Percentiles rank a stretch among this genome's conserved stretches.
phyloP scores from a whole-genome alignment of 2,329 filamentous ascomycete genomes.

The Talaromyces sp. region DNA sequence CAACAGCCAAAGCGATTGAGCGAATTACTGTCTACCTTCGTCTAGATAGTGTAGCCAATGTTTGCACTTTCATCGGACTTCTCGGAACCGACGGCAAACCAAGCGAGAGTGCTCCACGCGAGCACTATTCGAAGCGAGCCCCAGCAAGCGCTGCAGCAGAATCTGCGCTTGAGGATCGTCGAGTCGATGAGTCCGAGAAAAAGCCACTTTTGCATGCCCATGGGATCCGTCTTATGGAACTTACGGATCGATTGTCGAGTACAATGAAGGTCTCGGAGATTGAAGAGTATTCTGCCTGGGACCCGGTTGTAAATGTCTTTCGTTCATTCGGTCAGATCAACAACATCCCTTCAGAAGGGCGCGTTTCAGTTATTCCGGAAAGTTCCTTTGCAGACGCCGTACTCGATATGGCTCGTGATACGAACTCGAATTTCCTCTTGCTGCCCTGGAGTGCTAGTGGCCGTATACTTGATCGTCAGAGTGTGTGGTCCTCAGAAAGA shows the following conservation, averaged over 20 bases:
- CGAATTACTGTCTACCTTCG: conserved; percentile 75
- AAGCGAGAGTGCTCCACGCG: conserved; percentile 27
- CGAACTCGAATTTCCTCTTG: conserved; percentile 67
- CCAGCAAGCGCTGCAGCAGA: not conserved
- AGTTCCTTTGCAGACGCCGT: conserved; percentile 74
- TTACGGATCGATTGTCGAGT: conserved; percentile 87
- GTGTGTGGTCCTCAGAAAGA: conserved; percentile 47
- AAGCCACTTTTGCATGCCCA: conserved; percentile 62
- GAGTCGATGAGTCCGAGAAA: conserved; percentile 19
- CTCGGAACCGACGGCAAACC: conserved; percentile 55
- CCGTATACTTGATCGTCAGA: conserved; percentile 62
- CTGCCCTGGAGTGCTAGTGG: conserved; percentile 88
- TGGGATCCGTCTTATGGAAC: conserved; percentile 76
- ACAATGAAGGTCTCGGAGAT: conserved; percentile 90
- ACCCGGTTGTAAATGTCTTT: conserved; percentile 89
- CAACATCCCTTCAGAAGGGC: conserved; percentile 75
- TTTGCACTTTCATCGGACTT: conserved; percentile 77
- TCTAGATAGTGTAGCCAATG: conserved; percentile 73
- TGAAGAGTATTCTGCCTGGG: conserved; percentile 65
- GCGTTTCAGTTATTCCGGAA: conserved; percentile 73
- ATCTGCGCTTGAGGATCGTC: conserved; percentile 21
- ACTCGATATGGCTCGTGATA: conserved; percentile 62
- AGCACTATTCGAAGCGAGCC: conserved; percentile 31
- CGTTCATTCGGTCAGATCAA: conserved; percentile 79
- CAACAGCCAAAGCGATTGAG: conserved; percentile 48